Evolutionary conservation across 768 basidiomycete species (phyloP).

Genomic region (Amanita rimosa): DNA sequence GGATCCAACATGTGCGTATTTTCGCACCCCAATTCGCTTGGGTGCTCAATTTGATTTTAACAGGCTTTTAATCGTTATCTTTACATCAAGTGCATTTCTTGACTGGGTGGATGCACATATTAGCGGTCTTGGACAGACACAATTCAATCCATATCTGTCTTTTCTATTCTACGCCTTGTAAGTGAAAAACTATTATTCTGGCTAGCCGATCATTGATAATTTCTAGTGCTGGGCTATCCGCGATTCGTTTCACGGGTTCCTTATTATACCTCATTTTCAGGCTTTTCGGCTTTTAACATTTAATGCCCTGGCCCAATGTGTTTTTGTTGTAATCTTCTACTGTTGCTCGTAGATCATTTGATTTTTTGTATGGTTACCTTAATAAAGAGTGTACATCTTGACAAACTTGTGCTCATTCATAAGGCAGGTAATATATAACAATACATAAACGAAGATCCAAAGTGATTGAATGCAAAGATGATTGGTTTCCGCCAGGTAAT

Average conservation of each 20-base stretch:
- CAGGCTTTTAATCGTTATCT: constrained; percentile 61
- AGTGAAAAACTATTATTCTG: constrained; percentile 12
- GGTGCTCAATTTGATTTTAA: constrained; percentile 2
- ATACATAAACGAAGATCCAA: neutral
- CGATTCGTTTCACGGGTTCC: constrained; percentile 73
- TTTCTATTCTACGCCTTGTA: constrained; percentile 63
- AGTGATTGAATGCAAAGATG: neutral
- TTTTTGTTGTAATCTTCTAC: neutral
- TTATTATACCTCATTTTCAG: constrained; percentile 69
- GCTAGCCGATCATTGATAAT: neutral
- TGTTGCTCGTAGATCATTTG: neutral
- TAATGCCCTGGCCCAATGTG: neutral
- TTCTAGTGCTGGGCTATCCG: constrained; percentile 64
- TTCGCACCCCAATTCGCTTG: constrained; percentile 4
- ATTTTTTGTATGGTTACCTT: constrained; percentile 1
- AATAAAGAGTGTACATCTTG: neutral
- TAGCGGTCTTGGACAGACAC: constrained; percentile 30
- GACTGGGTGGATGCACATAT: constrained; percentile 60
- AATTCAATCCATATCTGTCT: constrained; percentile 83
- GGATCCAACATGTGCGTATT: constrained; percentile 68
- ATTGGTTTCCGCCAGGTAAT: neutral
- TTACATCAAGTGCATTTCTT: constrained; percentile 69
- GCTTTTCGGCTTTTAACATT: constrained; percentile 17
- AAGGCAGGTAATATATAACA: neutral
- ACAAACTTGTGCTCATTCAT: neutral